Evolutionary conservation across 2,329 filamentous ascomycete species (phyloP), one percentile per base, ranked within the genome.

Genomic region (Cladosporium sp.): DNA sequence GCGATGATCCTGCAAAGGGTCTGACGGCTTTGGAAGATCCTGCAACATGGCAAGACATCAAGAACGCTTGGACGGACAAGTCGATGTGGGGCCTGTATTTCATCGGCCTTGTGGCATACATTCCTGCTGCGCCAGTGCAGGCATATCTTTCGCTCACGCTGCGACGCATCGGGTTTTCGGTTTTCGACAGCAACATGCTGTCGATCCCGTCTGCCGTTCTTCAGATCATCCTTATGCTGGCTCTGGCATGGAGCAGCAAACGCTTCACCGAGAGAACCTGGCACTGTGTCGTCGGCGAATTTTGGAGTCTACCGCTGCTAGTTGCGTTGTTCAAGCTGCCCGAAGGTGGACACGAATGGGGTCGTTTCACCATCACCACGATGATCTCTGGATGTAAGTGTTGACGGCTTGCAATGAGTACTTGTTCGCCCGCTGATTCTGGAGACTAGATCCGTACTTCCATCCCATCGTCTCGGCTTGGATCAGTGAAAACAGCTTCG

Each of bases 401-500:
- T 41, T 9, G 4, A 4, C 22, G 2, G 56, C 69, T 1, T 64
- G 71, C 54, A 56, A 62, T 13, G 66, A 66, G n/a, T n/a, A n/a
- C 4, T 27, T 27, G 22, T 27, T 9, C 22, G 4, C 22, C 22
- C 22, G 67, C 65, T 8, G 57, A 72, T 24, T 45, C 71, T 1
- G 64, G 71, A 20, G 66, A 65, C 0, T 69, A 4, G 66, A 71
- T 30, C 70, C 70, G 0, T 73, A 72, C 48, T 67, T 71, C 42
- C 76, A 84, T 59, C 79, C 82, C 0, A 78, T 84, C 24, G 66
- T 82, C 2, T 82, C 84, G 0, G 80, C 76, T 0, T 78, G 81
- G 65, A 82, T 77, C 1, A 82, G 79, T 2, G 75, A 80, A 45
- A 86, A 86, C 60, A 78, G 80, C 2, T 82, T 83, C 55, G 73